Conservation (phyloP, 192 early-diverging fungal genomes). For the Podila minutissima region DNA sequence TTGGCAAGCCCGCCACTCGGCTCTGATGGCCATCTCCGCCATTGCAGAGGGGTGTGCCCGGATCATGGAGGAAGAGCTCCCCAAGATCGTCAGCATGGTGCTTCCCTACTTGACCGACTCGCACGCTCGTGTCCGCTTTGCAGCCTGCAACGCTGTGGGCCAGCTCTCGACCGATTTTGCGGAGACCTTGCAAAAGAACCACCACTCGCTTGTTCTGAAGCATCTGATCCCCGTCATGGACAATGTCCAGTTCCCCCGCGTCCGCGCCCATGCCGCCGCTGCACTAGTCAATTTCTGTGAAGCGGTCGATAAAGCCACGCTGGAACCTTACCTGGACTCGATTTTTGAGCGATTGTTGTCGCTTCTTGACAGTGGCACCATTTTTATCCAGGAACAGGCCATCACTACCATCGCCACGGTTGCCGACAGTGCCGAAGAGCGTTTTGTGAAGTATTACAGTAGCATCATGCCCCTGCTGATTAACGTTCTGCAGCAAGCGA, state of each 20-base stretch:
- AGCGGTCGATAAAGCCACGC: slow-evolving; percentile 80
- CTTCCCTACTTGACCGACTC: slow-evolving; percentile 85
- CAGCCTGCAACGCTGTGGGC: slow-evolving; percentile 95
- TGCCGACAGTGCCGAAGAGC: slow-evolving; percentile 93
- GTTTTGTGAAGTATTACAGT: slow-evolving; percentile 92
- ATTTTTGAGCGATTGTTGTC: slow-evolving; percentile 88
- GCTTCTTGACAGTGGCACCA: slow-evolving; percentile 85
- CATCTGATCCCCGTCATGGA: slow-evolving; percentile 91
- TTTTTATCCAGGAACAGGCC: slow-evolving; percentile 98
- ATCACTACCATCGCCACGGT: slow-evolving; percentile 98
- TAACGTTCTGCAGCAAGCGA: slow-evolving; percentile 86
- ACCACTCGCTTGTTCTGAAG: slow-evolving; percentile 75
- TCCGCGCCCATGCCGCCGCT: slow-evolving; percentile 95
- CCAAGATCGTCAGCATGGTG: slow-evolving; percentile 83
- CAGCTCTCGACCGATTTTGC: slow-evolving; percentile 99
- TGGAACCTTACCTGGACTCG: slow-evolving; percentile 91
- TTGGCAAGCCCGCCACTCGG: slow-evolving; percentile 94
- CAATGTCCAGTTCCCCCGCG: slow-evolving; percentile 76
- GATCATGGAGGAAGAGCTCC: slow-evolving; percentile 92
- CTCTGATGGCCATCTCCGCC: slow-evolving; percentile 92
- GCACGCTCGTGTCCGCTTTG: slow-evolving; percentile 95
- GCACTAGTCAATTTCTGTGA: slow-evolving; percentile 99
- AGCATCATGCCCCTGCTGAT: slow-evolving; percentile 97
- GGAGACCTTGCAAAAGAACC: slow-evolving; percentile 76
- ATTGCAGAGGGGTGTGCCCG: slow-evolving; percentile 98